A percentile compares a stretch with the other conserved stretches of the same genome.
Conservation (phyloP, 345 rosid genomes). For the Xanthoceras sorbifolium region DNA sequence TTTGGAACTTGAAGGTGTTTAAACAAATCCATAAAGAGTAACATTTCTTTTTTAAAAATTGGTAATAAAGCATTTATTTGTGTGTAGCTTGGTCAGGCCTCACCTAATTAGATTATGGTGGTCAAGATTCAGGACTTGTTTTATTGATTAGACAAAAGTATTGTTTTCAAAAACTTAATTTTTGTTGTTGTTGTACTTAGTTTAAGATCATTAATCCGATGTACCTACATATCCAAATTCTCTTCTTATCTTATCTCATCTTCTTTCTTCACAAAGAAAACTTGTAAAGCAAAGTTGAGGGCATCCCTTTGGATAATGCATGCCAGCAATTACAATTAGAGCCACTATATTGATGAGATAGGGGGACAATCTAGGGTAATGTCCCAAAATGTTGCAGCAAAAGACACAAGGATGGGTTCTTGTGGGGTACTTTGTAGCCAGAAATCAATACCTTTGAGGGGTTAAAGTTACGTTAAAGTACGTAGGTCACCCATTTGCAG, state of each 20-base stretch:
- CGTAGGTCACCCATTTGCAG: neutral
- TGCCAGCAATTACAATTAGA: neutral
- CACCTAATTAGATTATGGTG: neutral
- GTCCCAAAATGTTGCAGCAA: conserved; percentile 7
- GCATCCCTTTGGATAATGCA: conserved; percentile 6
- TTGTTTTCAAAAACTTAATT: neutral
- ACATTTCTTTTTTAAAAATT: neutral
- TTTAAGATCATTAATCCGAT: neutral
- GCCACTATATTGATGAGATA: conserved; percentile 6
- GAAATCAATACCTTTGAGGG: conserved; percentile 4
- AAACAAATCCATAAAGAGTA: neutral
- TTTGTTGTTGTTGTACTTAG: neutral
- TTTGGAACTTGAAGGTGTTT: neutral
- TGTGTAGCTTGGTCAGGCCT: neutral
- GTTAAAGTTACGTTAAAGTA: neutral
- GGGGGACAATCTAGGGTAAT: neutral
- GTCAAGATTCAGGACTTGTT: neutral
- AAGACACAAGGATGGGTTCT: conserved; percentile 13
- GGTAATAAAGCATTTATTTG: neutral
- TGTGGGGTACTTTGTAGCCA: conserved; percentile 15
- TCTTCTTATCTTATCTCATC: conserved; percentile 17
- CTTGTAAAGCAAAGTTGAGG: neutral
- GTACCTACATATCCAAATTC: conserved; percentile 8
- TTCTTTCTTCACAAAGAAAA: neutral
- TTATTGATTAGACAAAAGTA: neutral